Percentiles rank a stretch among this genome's conserved stretches.
These are phyloP conservation scores for Coemansia sp. DNA, from an alignment of 192 early-diverging fungal genomes.

Conservation along the genomic window DNA sequence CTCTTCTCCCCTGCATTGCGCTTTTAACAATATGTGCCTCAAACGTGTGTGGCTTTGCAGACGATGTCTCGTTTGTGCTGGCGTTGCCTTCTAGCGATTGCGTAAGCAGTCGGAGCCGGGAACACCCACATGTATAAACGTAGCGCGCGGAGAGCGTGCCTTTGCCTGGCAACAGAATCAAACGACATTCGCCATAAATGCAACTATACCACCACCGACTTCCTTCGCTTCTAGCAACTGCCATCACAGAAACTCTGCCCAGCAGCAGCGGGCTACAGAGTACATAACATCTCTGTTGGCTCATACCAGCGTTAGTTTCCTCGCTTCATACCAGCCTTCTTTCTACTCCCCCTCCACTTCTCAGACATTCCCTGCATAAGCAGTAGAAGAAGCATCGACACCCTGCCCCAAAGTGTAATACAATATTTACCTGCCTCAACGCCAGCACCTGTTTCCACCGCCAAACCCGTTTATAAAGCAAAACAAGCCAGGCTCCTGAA, in stretches of 20 bases:
- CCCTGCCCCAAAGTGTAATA: not conserved
- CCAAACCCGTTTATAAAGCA: conserved; percentile 10
- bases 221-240: too few species aligned
- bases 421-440: not conserved
- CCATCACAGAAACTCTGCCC: too few species aligned
- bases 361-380: not conserved
- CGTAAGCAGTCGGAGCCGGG: too few species aligned
- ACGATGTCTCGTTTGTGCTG: not conserved
- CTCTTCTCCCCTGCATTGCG: not conserved
- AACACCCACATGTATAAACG: not conserved
- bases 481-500: not conserved
- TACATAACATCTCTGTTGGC: conserved; percentile 4
- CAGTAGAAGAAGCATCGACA: not conserved
- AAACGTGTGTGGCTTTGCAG: not conserved
- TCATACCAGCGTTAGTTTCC: not conserved
- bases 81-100: not conserved
- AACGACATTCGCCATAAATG: not conserved
- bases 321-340: too few species aligned
- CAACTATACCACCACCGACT: not conserved
- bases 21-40: not conserved
- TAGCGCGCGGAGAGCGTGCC: not conserved
- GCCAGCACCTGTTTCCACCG: not conserved
- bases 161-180: not conserved
- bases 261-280: not conserved
- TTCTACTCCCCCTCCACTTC: too few species aligned